Base-by-base conservation (phyloP, 1,284 basidiomycete genomes). In the Hortiboletus rubellus region DNA sequence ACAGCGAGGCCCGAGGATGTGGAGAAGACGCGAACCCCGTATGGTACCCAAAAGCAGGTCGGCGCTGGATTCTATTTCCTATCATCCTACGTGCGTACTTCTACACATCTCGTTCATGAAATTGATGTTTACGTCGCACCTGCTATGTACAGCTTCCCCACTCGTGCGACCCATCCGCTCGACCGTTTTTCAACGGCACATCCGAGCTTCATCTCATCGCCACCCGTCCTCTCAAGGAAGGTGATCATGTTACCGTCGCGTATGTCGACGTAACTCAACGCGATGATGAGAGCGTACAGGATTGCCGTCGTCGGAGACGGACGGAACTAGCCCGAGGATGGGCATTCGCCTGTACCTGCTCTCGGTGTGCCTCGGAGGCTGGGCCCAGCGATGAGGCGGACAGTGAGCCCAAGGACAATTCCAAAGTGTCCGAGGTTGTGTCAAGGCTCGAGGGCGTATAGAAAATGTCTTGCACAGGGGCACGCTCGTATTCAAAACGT, bases 241-340 rank as follows among this genome's bases (percentile, higher is more conserved):
- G 91, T 46, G 89, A 92, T 44, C 82, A 87, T 64, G 74, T 92
- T 52, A 86, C 84, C 15, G 79, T 92, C 59, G 82, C 91, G 1
- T 92, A 82, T 64, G 87, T 91, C 50, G 86, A 91, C 62, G 81
- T 85, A 59, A 72, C 76, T 2, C 79, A 81, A 63, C 80, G 77
- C 54, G 70, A 76, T 5, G 81, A 68, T 42, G 88, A 91, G 71
- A 76, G 77, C 30, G 58, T 68, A 9, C 69, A 74, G 7, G 83
- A 86, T 33, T 82, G 84, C 50, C 78, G 86, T 51, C 77, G 82
- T 47, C 79, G 87, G 50, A 77, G 90, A 59, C 81, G 91, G 30
- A 76, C 79, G 63, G 88, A 91, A 72, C 79, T 92, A 41, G 87
- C 82, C n/a, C 79, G 85, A 44, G 90, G 90, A 38, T 92, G 90